Evolutionary conservation across 140 eudicot genomes (phyloP).

Genomic region (Erigeron philadelphicus): DNA sequence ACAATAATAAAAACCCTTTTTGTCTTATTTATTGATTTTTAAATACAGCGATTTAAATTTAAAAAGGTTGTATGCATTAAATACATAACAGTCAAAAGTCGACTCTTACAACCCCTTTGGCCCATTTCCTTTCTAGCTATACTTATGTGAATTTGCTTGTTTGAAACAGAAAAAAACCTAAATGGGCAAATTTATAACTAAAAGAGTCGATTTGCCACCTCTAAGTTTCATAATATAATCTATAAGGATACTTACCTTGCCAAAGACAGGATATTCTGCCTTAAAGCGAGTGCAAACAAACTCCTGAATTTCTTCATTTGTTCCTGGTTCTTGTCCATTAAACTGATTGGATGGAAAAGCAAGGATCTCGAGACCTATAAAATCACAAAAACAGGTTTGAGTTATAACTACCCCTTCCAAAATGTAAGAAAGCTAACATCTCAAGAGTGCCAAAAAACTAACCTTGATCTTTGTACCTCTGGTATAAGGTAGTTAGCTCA

Average conservation of each 20-base stretch:
- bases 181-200: not conserved
- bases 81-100: not conserved
- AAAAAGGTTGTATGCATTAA: not conserved
- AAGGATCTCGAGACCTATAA: constrained; percentile 69
- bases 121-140: not conserved
- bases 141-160: not conserved
- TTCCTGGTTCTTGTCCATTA: constrained; percentile 86
- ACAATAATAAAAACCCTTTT: no score
- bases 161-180: not conserved
- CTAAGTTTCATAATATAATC: not conserved
- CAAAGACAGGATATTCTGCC: constrained; percentile 79
- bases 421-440: not conserved
- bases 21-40: no score
- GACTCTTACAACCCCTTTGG: not conserved
- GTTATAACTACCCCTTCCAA: constrained; percentile 1
- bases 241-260: constrained; percentile 42
- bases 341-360: constrained; percentile 94
- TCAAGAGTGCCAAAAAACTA: not conserved
- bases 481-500: constrained; percentile 56
- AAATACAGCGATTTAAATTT: not conserved
- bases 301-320: constrained; percentile 64
- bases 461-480: constrained; percentile 74
- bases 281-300: constrained; percentile 93
- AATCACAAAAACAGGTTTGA: not conserved
- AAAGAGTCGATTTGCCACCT: not conserved